Percentiles rank a stretch among this genome's conserved stretches.
Conservation (phyloP, 768 basidiomycete genomes). For the Tricholoma furcatifolium region DNA sequence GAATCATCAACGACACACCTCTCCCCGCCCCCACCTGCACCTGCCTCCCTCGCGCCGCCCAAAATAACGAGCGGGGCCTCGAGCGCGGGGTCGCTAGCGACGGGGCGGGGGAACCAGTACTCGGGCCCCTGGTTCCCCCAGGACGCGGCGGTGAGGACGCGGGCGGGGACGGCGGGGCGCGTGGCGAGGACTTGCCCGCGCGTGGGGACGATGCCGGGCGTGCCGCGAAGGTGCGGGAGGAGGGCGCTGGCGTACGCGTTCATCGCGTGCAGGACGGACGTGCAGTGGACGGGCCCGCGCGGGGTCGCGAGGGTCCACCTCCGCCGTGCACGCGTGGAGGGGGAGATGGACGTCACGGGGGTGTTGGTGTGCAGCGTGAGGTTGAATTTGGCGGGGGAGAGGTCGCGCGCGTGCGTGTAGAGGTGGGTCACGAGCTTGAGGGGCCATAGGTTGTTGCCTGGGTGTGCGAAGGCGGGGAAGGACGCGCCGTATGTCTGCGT, state of each 20-base stretch:
- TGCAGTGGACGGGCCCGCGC: slow-evolving; percentile 58
- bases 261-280: slow-evolving; percentile 82
- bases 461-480: slow-evolving; percentile 50
- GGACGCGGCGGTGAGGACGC: slow-evolving; percentile 40
- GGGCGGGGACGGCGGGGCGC: slow-evolving; percentile 34
- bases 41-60: slow-evolving; percentile 63
- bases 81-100: slow-evolving; percentile 13
- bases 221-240: slow-evolving; percentile 61
- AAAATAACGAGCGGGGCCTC: slow-evolving; percentile 61
- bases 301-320: slow-evolving; percentile 62
- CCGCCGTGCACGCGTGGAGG: slow-evolving; percentile 15
- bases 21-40: slow-evolving; percentile 40
- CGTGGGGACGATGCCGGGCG: slow-evolving; percentile 60
- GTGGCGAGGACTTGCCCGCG: slow-evolving; percentile 65
- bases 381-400: slow-evolving; percentile 18
- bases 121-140: slow-evolving; percentile 59
- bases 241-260: slow-evolving; percentile 82
- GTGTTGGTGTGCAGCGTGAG: slow-evolving; percentile 73
- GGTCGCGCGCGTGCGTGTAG: slow-evolving; percentile 41
- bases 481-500: slow-evolving; percentile 46
- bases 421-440: slow-evolving; percentile 73
- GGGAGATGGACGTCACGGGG: slow-evolving; percentile 51
- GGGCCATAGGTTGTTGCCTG: slow-evolving; percentile 73
- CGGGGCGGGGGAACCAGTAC: slow-evolving; percentile 80
- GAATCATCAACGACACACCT: slow-evolving; percentile 60